Evolutionary conservation across 2,329 filamentous ascomycete species (phyloP), one percentile per base, ranked within the genome.

Genomic region (Fusarium tupiense): DNA sequence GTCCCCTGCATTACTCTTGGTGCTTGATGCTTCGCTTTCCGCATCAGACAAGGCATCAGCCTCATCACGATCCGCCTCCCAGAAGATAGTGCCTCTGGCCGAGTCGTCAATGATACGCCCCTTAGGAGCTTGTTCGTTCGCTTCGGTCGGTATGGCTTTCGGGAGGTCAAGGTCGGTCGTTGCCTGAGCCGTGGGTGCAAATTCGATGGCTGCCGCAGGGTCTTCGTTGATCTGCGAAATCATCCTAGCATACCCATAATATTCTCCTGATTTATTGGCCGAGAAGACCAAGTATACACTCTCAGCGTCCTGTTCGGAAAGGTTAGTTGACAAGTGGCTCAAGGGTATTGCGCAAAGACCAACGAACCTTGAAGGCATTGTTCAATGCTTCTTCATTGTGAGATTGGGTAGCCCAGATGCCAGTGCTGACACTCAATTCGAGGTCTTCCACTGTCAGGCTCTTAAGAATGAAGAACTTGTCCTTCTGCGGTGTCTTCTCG

Each of bases 231-330:
- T 97, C 8, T 91, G 86, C 29, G 96, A 98, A 16, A 88, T 86
- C 96, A 98, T 98, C 43, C 93, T 91, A 26, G 95, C 96, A 79
- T 97, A 98, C 26, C 96, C 96, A 83, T 96, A 98, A 80, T 98
- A 98, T 82, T 98, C 96, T 19, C 96, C 96, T 0, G 96, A 98
- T 80, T 98, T 98, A 83, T 98, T 98, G 19, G 96, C 96, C 3
- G 96, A 98, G 82, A 98, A 98, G 20, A 98, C 90, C 37, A 98
- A 86, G 79, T 95, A 98, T 3, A 98, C 95, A 78, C 93, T 94
- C 61, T 97, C 94, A 20, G 91, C 90, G 16, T 87, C 86, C 95
- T 97, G 44, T 57, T 53, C 11, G 13, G n/a, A 20, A 24, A 9
- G 17, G 35, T 76, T 69, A 75, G 66, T 22, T 13, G 56, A 9